A percentile compares a stretch with the other conserved stretches of the same genome.
These are phyloP conservation scores for Jatropha podagrica DNA, from an alignment of 441 rosid species.

Conservation along the genomic window DNA sequence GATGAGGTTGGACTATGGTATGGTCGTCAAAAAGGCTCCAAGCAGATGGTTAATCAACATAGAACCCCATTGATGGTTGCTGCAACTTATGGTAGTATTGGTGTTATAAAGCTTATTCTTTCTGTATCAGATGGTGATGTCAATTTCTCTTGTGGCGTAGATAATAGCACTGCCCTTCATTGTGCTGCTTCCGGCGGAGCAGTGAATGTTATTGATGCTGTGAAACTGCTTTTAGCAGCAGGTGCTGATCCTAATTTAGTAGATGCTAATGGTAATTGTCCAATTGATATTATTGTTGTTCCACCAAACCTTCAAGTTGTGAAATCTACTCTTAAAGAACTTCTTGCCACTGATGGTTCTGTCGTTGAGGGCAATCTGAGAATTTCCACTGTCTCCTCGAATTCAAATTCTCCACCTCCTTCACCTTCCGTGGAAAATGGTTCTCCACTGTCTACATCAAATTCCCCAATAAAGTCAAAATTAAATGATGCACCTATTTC, in stretches of 20 bases:
- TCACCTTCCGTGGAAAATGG: conserved; percentile 34
- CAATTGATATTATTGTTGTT: conserved; percentile 41
- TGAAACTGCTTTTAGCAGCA: conserved; percentile 41
- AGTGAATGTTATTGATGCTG: conserved; percentile 36
- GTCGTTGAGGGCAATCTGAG: conserved; percentile 43
- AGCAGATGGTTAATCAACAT: conserved; percentile 40
- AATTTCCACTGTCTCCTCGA: conserved; percentile 16
- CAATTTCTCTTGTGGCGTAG: conserved; percentile 35
- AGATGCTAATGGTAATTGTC: conserved; percentile 42
- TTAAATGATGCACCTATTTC: conserved; percentile 27
- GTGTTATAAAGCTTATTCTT: conserved; percentile 47
- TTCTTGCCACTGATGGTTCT: conserved; percentile 46
- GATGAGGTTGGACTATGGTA: conserved; percentile 59
- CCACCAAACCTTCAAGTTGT: conserved; percentile 26
- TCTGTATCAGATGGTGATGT: conserved; percentile 37
- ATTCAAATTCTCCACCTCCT: conserved; percentile 35
- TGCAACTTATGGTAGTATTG: conserved; percentile 60
- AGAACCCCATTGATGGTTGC: conserved; percentile 56
- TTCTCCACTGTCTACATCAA: conserved; percentile 39
- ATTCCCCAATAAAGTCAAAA: conserved; percentile 35
- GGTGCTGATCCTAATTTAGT: conserved; percentile 40
- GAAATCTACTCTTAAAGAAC: conserved; percentile 35
- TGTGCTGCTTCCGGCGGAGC: conserved; percentile 60
- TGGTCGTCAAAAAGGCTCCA: conserved; percentile 44
- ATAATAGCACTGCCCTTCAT: conserved; percentile 51